A percentile compares a stretch with the other conserved stretches of the same genome.
These are phyloP conservation scores for Wickerhamiella spandovensis DNA, from an alignment of 805 yeast genomes.

Conservation along the genomic window DNA sequence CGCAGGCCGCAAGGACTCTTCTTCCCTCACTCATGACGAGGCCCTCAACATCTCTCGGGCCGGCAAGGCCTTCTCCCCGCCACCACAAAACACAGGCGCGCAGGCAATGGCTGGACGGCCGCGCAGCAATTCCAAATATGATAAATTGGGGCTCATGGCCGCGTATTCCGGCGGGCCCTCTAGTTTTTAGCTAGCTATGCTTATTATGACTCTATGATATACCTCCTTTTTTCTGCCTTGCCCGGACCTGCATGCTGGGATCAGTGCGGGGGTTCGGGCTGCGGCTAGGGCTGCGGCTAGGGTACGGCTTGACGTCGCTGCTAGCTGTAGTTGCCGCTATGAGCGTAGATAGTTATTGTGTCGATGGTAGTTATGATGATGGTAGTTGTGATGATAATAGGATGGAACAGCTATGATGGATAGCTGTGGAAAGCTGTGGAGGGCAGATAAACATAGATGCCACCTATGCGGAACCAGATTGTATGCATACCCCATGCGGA, in stretches of 20 bases:
- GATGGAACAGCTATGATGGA: no score
- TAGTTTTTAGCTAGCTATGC: slow-evolving; percentile 12
- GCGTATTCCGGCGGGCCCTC: slow-evolving; percentile 28
- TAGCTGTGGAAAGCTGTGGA: no score
- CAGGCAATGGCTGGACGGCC: slow-evolving; percentile 2
- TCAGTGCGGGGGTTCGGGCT: background rate
- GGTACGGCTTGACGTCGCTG: no score
- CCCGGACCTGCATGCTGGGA: background rate
- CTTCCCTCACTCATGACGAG: slow-evolving; percentile 24
- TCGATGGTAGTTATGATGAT: no score
- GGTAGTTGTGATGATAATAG: no score
- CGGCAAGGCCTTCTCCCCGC: slow-evolving; percentile 8
- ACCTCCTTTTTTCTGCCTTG: background rate
- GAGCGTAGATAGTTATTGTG: no score
- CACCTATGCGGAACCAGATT: no score
- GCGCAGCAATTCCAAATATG: slow-evolving; percentile 16
- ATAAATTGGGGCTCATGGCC: slow-evolving; percentile 25
- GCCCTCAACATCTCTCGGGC: slow-evolving; percentile 27
- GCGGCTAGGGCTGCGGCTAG: no score
- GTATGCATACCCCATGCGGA: no score
- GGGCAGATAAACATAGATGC: no score
- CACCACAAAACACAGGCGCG: background rate
- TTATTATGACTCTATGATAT: background rate
- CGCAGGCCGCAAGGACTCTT: slow-evolving; percentile 17
- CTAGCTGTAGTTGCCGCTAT: no score